Evolutionary conservation across 345 rosid genomes (phyloP), one percentile per base, ranked within the genome.

Genomic region (Sisymbrium altissimum): DNA sequence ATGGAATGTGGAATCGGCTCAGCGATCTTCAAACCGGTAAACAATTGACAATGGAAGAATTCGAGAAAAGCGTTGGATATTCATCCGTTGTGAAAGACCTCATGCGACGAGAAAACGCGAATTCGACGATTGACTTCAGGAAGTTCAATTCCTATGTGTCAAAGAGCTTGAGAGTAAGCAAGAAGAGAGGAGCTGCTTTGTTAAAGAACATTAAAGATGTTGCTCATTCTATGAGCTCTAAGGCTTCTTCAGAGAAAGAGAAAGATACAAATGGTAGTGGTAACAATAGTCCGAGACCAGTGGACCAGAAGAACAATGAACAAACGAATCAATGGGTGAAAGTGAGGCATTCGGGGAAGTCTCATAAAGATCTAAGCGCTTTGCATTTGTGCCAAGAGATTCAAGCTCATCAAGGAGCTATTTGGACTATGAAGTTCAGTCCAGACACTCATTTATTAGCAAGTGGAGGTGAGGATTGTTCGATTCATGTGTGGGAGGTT

Each of bases 1-100:
- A 88, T 46, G 98, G 97, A 15, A 84, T 73, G 87, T 95, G 99
- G 97, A 95, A 92, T 64, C 83, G 87, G 49, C 82, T 95, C 11
- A 95, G 97, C 49, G 99, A 95, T 84, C 78, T 95, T 30, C 97
- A 95, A 64, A 95, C 99, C 0, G 99, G 98, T 60, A 90, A 95
- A 78, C 88, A 92, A 49, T 70, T 95, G 17, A 95, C 96, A 2
- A 82, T 92, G 90, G 97, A 92, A 29, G 99, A 95, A 60, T 92
- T 92, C 36, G 98, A 95, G 83, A 92, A 85, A 55, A 81, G 82
- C 11, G 94, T 85, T 1, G 98, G 98, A 0, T 81, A 87, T 80
- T 90, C 97, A 9, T 89, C 91, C 0, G 94, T 88, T 27, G 97
- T 92, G 3, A 92, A 92, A 68, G 98, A 95, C 71, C 81, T 95